These are phyloP conservation scores for Pelargonium citronellum DNA, from an alignment of 441 rosid species.

Conservation along the genomic window DNA sequence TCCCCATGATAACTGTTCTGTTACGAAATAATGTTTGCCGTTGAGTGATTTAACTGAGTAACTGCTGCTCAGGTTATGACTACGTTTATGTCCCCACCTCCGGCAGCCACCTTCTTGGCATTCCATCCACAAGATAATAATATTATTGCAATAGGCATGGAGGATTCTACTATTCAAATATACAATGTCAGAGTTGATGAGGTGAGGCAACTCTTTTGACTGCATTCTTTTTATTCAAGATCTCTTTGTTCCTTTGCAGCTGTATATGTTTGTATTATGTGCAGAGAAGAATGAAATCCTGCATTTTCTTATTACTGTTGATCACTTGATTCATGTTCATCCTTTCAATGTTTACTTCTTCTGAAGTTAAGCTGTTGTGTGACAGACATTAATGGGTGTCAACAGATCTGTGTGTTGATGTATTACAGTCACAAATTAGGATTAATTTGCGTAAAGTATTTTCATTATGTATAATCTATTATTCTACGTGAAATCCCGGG, in stretches of 20 bases:
- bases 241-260: background rate
- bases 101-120: conserved; percentile 76
- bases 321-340: background rate
- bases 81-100: conserved; percentile 73
- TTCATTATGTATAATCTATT: background rate
- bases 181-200: conserved; percentile 66
- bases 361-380: too few relatives aligned
- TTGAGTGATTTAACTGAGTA: background rate
- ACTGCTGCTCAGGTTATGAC: conserved; percentile 52
- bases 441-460: background rate
- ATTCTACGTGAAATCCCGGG: background rate
- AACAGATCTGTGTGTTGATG: background rate
- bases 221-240: background rate
- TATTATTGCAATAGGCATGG: conserved; percentile 80
- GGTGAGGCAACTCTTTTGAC: conserved; percentile 30
- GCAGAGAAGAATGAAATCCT: background rate
- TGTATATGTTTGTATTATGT: background rate
- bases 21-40: background rate
- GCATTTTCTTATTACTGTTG: background rate
- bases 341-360: background rate
- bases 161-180: conserved; percentile 67
- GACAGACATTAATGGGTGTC: too few relatives aligned
- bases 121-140: conserved; percentile 83
- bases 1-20: background rate
- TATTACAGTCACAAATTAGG: background rate